A percentile compares a stretch with the other conserved stretches of the same genome.
phyloP scores from a whole-genome alignment of 108 stramenopile genomes.

The Cyclotella distinguenda region DNA sequence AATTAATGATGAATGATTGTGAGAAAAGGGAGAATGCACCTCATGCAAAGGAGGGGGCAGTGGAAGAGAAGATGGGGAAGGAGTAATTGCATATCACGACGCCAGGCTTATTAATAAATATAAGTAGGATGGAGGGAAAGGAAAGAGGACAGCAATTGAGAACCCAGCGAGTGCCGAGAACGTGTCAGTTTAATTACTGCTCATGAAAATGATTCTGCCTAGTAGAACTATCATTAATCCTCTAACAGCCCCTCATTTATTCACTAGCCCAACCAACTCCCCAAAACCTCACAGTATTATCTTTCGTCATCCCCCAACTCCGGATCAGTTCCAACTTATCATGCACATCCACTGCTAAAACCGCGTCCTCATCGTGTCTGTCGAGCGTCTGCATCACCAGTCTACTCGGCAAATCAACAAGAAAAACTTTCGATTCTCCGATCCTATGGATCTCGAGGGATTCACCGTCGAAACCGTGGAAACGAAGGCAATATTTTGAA shows the following conservation, averaged over 20 bases:
- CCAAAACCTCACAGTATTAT: slow-evolving; percentile 83
- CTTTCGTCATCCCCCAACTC: slow-evolving; percentile 81
- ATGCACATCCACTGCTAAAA: slow-evolving; percentile 81
- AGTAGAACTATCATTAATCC: neutral
- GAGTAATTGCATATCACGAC: no score
- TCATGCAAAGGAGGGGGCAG: no score
- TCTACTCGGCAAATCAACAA: slow-evolving; percentile 84
- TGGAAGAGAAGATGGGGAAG: no score
- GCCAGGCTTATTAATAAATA: no score
- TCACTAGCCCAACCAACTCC: slow-evolving; percentile 18
- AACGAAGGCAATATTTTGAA: slow-evolving; percentile 74
- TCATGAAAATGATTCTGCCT: neutral
- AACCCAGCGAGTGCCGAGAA: neutral
- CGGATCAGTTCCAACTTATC: slow-evolving; percentile 70
- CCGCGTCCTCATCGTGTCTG: slow-evolving; percentile 69
- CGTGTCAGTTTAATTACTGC: neutral
- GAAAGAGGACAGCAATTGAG: slow-evolving; percentile 8
- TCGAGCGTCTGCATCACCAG: slow-evolving; percentile 71
- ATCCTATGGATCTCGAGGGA: slow-evolving; percentile 71
- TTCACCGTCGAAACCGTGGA: slow-evolving; percentile 65
- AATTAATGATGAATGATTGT: no score
- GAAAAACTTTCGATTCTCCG: slow-evolving; percentile 84
- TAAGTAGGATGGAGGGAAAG: slow-evolving; percentile 22
- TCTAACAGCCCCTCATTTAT: no score
- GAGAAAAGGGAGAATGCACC: no score